Evolutionary conservation across 75 land plant genomes (phyloP).

Genomic region (Selaginella moellendorffii): DNA sequence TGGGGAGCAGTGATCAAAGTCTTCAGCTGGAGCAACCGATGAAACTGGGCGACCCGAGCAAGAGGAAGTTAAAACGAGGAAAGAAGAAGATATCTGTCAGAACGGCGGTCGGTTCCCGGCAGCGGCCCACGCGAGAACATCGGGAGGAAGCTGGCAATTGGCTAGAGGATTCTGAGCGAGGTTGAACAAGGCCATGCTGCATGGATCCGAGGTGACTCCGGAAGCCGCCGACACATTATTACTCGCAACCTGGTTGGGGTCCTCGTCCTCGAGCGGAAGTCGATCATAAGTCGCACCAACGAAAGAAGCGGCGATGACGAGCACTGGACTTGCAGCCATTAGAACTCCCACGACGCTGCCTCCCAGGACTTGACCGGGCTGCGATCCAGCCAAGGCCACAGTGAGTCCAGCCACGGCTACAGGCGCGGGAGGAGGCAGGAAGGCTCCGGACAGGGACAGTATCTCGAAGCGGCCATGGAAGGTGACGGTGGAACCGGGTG

Average conservation of each 20-base stretch:
- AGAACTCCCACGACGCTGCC: slow-evolving; percentile 55
- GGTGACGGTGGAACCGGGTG: slow-evolving; percentile 54
- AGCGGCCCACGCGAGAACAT: slow-evolving; percentile 32
- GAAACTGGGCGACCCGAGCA: too few relatives aligned
- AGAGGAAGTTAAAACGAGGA: too few relatives aligned
- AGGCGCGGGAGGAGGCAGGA: slow-evolving; percentile 70
- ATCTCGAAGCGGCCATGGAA: slow-evolving; percentile 75
- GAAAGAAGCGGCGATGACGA: slow-evolving; percentile 65
- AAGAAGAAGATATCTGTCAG: not conserved
- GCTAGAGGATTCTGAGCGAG: slow-evolving; percentile 33
- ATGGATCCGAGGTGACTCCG: not conserved
- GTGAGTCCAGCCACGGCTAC: slow-evolving; percentile 59
- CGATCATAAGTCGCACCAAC: slow-evolving; percentile 60
- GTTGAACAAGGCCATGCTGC: slow-evolving; percentile 4
- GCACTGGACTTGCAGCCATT: slow-evolving; percentile 54
- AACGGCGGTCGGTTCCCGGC: slow-evolving; percentile 28
- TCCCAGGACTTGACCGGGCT: slow-evolving; percentile 74
- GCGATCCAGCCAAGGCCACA: slow-evolving; percentile 60
- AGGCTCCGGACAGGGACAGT: slow-evolving; percentile 63
- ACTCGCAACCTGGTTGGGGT: slow-evolving; percentile 9
- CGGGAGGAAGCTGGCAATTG: slow-evolving; percentile 32
- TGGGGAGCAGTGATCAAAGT: too few relatives aligned
- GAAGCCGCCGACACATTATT: not conserved
- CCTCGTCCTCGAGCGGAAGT: slow-evolving; percentile 57
- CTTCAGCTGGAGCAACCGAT: too few relatives aligned